Base-by-base conservation (phyloP, 805 yeast genomes). In the Diddensiella caesifluorescens region DNA sequence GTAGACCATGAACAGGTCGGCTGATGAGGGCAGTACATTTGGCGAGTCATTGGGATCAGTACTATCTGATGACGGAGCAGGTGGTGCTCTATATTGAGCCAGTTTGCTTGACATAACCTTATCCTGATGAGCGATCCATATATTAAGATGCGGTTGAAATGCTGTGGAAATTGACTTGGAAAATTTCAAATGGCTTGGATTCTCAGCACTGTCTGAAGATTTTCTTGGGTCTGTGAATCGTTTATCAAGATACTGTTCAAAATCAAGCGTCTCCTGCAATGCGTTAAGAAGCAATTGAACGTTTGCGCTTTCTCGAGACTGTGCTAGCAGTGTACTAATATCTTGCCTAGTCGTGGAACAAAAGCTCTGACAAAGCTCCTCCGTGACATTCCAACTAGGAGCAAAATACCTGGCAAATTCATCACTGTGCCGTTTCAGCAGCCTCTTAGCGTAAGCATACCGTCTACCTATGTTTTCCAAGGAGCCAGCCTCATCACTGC, bases 401-500 rank as follows among this genome's bases (percentile, higher is more conserved):
- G 94, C 92, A 62, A 92, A 92, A 25, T 71, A 67, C 5, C 61
- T 52, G 1, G 69, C 56, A 51, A 73, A 77, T 23, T 69, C 70
- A 1, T 75, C 59, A 45, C 77, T 79, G 51, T 79, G 77, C 28
- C 71, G 69, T 40, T 71, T 73, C 45, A 90, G 63, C 1, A 85
- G 73, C 50, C 83, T 79, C 50, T 81, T 80, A 62, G 86, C 84
- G 59, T 83, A 90, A 23, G 88, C 74, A 59, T 78, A 92, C 37
- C 98, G 68, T 51, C 97, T 68, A 22, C 77, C 73, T 39, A 92
- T 63, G 61, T 92, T 92, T 45, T 92, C 98, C 46, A 92, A 65
- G 4, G 94, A 82, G 1, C 97, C 97, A 0, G 98, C 98, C 62
- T 92, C 98, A 53, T 88, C 97, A 10, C 78, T 71, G 6, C 79